Evolutionary conservation across 345 rosid genomes (phyloP), one percentile per base, ranked within the genome.

Genomic region (Salix udensis): DNA sequence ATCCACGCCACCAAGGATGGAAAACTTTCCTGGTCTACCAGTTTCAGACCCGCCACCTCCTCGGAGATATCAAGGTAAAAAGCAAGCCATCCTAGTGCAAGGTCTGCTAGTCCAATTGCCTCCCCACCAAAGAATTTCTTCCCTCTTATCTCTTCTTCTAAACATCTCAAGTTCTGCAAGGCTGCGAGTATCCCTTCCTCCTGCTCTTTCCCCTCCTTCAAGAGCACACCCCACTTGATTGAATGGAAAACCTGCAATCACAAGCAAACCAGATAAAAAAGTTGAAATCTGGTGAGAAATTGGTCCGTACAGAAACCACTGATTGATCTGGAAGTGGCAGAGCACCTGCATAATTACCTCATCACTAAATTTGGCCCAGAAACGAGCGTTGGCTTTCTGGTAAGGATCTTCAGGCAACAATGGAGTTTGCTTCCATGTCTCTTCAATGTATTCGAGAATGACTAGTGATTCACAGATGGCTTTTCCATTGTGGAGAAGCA

Each of bases 11-110:
- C n/a, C 1, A 73, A 9, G 7, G 24, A 18, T 39, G 78, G 78
- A 34, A 76, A 76, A 15, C 18, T 53, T 58, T n/a, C 23, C 46
- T 52, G 66, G 53, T 76, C 53, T 10, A 68, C 34, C 53, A 39
- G n/a, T 23, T 24, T 76, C 2, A 76, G 6, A 40, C 68, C 67
- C 15, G 16, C 8, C 5, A 55, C 26, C 30, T 68, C 73, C 15
- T 76, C 73, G 6, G 39, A 26, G 39, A 68, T 52, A 52, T n/a
- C 11, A 2, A 55, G 7, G 16, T 4, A 39, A n/a, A 58, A 7
- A 46, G 78, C 78, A 67, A 76, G 23, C 78, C 78, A 76, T 13
- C 78, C 78, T 19, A 76, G 39, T 67, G 73, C 73, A 55, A 76
- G 11, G 52, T 76, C 78, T 10, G 69, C 72, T 18, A 53, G 7